Base-by-base conservation (phyloP, 2,329 filamentous ascomycete species). In the Penicillium sp. region DNA sequence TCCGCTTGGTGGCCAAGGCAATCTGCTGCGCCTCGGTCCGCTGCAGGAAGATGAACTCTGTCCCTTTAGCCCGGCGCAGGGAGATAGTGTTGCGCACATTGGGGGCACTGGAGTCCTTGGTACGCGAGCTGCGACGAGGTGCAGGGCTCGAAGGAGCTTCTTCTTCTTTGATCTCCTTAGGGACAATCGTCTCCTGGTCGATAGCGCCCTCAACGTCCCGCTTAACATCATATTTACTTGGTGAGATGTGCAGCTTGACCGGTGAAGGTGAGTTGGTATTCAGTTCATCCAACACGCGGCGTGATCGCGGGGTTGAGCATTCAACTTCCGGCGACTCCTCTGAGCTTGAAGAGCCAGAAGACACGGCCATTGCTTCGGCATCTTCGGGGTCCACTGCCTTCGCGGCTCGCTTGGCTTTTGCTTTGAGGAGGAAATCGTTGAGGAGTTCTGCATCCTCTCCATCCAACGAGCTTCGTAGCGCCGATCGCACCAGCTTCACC, bases 31-130 rank as follows among this genome's bases (percentile, higher is more conserved):
- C 62, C 41, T 75, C 72, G 2, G 72, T 70, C 10, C 65, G 64
- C 40, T 73, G 65, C 22, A 68, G 60, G 46, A 75, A 74, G 25
- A 75, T 61, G 43, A 76, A 75, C 42, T 76, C 73, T 5, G 65
- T 74, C 4, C 73, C 73, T 41, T 70, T 74, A 3, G 72, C 64
- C 11, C 73, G 70, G 41, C 73, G 72, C 16, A 75, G 65, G 4
- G 72, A 64, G 41, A 75, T 70, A 6, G 65, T 65, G 40, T 67
- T 71, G 44, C 69, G 71, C 33, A 68, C 55, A 12, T 57, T 53
- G 13, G 64, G 60, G 14, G 52, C 53, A 22, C 59, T 54, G 6
- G 52, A 34, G 55, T 51, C 52, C 62, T 64, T 61, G 59, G 41
- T 56, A 43, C 72, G 65, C 39, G 64, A 66, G 56, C 71, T 74